Base-by-base conservation (phyloP, 2,329 filamentous ascomycete species). In the Tolypocladium guangdongense region DNA sequence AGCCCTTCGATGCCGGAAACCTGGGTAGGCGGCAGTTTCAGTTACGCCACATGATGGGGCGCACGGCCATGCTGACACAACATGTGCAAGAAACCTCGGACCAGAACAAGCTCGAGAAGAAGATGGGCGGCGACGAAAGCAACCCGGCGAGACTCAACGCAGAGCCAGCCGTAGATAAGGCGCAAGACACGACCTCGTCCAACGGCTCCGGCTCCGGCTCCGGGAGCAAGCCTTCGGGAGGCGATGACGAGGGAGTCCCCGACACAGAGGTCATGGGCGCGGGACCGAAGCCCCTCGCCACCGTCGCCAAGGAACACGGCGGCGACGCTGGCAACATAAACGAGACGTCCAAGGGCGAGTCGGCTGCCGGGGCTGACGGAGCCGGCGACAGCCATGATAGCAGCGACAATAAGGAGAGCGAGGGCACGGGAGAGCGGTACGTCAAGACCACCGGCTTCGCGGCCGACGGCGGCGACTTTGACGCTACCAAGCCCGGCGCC, bases 1-100 rank as follows among this genome's bases (percentile, higher is more conserved):
- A 92, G 66, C 89, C 89, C 0, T 95, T 84, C 62, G 89, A 93
- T 64, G 82, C 82, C 54, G 89, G 89, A 49, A 93, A 93, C 66
- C 71, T 80, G n/a, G 77, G 81, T 73, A 78, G 43, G 64, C 27
- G 11, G 24, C 43, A 18, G 24, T 8, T n/a, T 10, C 14, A 7
- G 12, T 12, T 11, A 7, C 12, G 24, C 18, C 7, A 14, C 8
- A 16, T 16, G 14, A 12, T 7, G 36, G 18, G 18, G 12, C 18
- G 14, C 7, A n/a, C 18, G 22, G 10, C 24, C 33, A 12, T 39
- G 43, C 51, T 52, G 27, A 52, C 43, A n/a, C 2, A 7, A 11
- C 1, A 5, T 6, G 11, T 27, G 16, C 16, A 27, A 56, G 52
- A 38, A 16, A 16, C 38, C 32, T 18, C 53, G 8, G 51, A 54